phyloP scores from a whole-genome alignment of 768 basidiomycete genomes.

The Trametes maxima region DNA sequence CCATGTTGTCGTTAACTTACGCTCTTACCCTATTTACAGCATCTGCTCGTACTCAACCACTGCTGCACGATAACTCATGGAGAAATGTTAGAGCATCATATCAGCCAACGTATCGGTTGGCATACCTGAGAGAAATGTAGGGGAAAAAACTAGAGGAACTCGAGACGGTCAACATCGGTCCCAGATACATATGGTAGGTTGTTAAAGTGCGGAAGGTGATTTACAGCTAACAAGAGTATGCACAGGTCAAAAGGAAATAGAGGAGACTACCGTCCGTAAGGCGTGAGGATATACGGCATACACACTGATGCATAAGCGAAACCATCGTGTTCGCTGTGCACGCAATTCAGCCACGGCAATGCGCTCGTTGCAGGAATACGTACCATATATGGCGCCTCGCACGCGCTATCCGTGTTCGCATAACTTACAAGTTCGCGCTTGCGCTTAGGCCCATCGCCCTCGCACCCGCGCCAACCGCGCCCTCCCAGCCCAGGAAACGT shows the following conservation, averaged over 20 bases:
- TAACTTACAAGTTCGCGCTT: conserved; percentile 18
- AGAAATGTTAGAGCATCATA: no score
- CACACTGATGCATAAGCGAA: neutral
- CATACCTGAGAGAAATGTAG: neutral
- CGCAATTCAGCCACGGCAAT: conserved; percentile 8
- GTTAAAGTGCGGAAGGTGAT: conserved; percentile 1
- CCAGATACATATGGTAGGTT: conserved; percentile 18
- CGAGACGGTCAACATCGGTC: conserved; percentile 20
- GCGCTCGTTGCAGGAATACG: neutral
- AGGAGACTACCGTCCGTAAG: neutral
- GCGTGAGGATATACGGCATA: conserved; percentile 7
- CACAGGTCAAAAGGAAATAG: conserved; percentile 1
- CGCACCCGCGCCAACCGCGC: conserved; percentile 77
- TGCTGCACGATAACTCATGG: no score
- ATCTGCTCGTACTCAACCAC: no score
- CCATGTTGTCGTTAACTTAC: no score
- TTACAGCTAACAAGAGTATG: conserved; percentile 7
- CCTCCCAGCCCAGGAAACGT: conserved; percentile 81
- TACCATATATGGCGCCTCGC: neutral
- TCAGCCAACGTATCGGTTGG: no score
- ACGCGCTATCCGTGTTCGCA: neutral
- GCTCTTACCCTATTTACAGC: no score
- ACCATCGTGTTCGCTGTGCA: conserved; percentile 7
- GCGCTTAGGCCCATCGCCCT: conserved; percentile 69
- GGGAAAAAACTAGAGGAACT: conserved; percentile 11